These are phyloP conservation scores for Actinidia polygama DNA, from an alignment of 179 eudicot species.

Conservation along the genomic window DNA sequence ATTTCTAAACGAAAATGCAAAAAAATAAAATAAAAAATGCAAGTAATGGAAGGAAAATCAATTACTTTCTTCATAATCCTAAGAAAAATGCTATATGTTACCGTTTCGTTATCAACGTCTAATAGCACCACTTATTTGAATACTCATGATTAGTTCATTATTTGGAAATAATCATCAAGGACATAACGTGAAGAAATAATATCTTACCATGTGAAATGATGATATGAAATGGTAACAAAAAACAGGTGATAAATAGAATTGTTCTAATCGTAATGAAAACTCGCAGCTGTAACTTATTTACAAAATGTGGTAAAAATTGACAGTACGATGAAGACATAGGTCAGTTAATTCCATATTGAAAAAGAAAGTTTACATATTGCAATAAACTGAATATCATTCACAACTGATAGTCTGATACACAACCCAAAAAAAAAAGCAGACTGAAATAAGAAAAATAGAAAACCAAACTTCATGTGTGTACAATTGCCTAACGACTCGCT, in stretches of 20 bases:
- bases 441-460: not conserved
- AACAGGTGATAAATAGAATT: no score
- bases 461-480: not conserved
- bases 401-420: not conserved
- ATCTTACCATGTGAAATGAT: no score
- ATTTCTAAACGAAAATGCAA: not conserved
- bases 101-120: no score
- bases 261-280: not conserved
- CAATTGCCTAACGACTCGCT: no score
- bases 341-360: not conserved
- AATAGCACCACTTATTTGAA: no score
- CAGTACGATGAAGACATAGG: not conserved
- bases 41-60: not conserved
- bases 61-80: not conserved
- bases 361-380: not conserved
- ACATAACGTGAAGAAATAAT: no score
- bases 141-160: no score
- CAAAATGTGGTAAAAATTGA: not conserved
- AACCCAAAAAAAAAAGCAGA: not conserved
- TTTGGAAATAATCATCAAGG: no score
- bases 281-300: not conserved
- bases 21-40: not conserved
- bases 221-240: no score
- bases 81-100: no score
- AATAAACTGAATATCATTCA: not conserved